Evolutionary conservation across 2,329 filamentous ascomycete genomes (phyloP), one percentile per base, ranked within the genome.

Genomic region (Stachybotrys elegans): DNA sequence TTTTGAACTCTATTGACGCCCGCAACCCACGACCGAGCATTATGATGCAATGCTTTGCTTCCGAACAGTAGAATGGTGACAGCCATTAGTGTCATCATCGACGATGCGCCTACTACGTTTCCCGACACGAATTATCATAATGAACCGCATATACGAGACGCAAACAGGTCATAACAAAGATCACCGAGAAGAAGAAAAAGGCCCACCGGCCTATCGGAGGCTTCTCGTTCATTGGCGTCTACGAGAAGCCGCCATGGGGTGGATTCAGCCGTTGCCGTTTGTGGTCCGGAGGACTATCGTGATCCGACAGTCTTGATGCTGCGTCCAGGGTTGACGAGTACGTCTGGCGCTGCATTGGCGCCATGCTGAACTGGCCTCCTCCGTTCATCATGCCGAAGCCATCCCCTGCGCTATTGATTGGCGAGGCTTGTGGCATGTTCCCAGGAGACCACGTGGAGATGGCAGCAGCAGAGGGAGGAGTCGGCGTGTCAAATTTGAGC

Each of bases 401-500:
- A 22, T 71, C 71, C 40, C 78, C 61, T 22, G 59, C 60, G 39
- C 56, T 53, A 6, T 53, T 55, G 42, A 65, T 68, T 2, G 73
- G 72, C 9, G 73, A 75, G 2, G 69, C 60, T 44, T 78, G 75
- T 14, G 70, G 65, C 55, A 79, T 66, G 44, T 76, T 73, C 20
- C 69, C 67, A 0, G 76, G 75, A 11, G 75, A 78, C 65, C 65
- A 65, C 66, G 71, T 75, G 63, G 78, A 43, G 61, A 73, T 44
- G 61, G 62, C 25, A 9, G 72, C 61, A 16, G 58, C 66, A 4
- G 76, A 72, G 3, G 76, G 77, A 44, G 76, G 73, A 46, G 77
- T 74, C n/a, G 75, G 75, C 3, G 75, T 72, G 41, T 77, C 73
- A 47, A 78, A 78, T 53, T 81, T 81, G 43, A 66, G 49, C 48